Evolutionary conservation across 78 protist genomes (phyloP).

Genomic region (Guillardia theta): DNA sequence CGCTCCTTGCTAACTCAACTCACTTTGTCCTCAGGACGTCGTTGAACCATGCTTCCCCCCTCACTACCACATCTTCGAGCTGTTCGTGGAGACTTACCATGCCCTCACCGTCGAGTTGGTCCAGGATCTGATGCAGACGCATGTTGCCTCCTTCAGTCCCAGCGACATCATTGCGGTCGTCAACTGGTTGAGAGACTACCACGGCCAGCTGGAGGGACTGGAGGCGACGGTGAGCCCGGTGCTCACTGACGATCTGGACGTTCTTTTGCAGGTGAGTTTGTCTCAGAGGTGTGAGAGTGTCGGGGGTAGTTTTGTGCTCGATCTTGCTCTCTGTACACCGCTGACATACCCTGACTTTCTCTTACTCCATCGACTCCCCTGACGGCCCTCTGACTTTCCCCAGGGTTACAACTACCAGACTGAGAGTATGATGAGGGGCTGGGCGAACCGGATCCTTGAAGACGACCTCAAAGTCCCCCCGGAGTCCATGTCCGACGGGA

Average conservation of each 20-base stretch:
- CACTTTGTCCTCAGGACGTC: neutral
- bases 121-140: neutral
- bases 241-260: neutral
- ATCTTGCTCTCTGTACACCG: too few species aligned
- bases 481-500: neutral
- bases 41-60: neutral
- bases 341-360: too few species aligned
- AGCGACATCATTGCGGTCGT: conserved; percentile 12
- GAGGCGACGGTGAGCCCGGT: neutral
- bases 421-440: neutral
- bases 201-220: neutral
- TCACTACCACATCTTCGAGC: neutral
- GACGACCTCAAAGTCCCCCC: neutral
- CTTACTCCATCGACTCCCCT: too few species aligned
- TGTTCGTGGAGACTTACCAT: neutral
- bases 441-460: neutral
- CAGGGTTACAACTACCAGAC: conserved; percentile 29
- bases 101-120: neutral
- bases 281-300: neutral
- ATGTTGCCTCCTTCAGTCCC: neutral
- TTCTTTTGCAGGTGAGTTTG: neutral
- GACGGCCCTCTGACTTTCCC: too few species aligned
- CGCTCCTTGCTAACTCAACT: neutral
- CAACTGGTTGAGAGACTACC: neutral
- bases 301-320: neutral